A percentile compares a stretch with the other conserved stretches of the same genome.
Evolutionary conservation across 2,329 filamentous ascomycete genomes (phyloP).

Genomic region (Nemania bipapillata): DNA sequence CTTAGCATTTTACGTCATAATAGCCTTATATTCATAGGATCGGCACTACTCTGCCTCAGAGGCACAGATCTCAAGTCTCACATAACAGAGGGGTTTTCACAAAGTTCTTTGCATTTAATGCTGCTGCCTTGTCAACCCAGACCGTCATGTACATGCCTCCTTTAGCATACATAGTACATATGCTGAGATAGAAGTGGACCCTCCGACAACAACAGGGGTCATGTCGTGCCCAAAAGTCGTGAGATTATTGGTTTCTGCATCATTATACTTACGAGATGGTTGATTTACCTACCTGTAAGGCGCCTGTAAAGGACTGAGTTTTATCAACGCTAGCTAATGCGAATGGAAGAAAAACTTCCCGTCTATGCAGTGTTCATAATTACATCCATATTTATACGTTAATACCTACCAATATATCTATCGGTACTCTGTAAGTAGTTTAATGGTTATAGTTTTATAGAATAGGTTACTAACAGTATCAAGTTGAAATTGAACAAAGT

Average conservation of each 20-base stretch:
- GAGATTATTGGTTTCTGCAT: background rate
- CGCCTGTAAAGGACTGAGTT: background rate
- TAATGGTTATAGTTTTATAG: background rate
- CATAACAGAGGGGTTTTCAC: constrained; percentile 13
- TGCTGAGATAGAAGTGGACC: no score
- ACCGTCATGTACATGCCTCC: background rate
- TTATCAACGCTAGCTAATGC: background rate
- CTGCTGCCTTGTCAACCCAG: constrained; percentile 8
- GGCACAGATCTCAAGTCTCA: constrained; percentile 14
- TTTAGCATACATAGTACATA: background rate
- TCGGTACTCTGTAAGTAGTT: no score
- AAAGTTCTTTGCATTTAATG: constrained; percentile 4
- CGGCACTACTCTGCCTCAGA: constrained; percentile 11
- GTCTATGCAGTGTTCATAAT: no score
- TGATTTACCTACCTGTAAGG: background rate
- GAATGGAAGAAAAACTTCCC: no score
- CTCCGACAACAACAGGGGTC: background rate
- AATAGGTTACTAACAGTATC: no score
- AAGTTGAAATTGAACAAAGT: no score
- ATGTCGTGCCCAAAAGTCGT: background rate
- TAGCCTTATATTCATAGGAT: background rate
- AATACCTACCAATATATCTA: background rate
- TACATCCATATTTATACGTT: background rate
- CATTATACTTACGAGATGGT: background rate
- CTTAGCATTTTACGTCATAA: constrained; percentile 2